A percentile compares a stretch with the other conserved stretches of the same genome.
phyloP scores from a whole-genome alignment of 768 basidiomycete species.

The Austroboletus festivus region DNA sequence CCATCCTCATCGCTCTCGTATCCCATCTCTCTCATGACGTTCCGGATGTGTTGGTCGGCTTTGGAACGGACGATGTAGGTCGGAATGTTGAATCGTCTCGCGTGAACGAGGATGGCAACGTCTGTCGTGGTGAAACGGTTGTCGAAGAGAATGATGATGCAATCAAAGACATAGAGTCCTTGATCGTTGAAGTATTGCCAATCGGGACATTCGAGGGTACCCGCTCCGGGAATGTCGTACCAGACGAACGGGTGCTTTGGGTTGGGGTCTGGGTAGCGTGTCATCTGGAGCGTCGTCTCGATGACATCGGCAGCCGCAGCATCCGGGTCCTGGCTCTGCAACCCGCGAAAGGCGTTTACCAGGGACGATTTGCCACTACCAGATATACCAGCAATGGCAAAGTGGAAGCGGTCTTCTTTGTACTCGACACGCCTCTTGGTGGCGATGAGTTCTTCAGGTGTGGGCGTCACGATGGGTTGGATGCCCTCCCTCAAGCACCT shows the following conservation, averaged over 20 bases:
- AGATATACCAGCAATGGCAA: slow-evolving; percentile 33
- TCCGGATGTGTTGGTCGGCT: slow-evolving; percentile 31
- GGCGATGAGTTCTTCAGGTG: slow-evolving; percentile 14
- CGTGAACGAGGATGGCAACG: slow-evolving; percentile 31
- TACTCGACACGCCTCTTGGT: slow-evolving; percentile 21
- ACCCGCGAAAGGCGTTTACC: slow-evolving; percentile 35
- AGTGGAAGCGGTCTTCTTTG: slow-evolving; percentile 27
- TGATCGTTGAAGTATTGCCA: slow-evolving; percentile 38
- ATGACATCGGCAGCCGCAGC: slow-evolving; percentile 29
- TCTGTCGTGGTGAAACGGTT: slow-evolving; percentile 35
- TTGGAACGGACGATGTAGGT: slow-evolving; percentile 37
- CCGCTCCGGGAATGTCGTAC: slow-evolving; percentile 38
- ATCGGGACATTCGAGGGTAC: slow-evolving; percentile 30
- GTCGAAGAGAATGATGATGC: slow-evolving; percentile 32
- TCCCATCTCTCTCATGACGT: slow-evolving; percentile 23
- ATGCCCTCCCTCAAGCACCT: slow-evolving; percentile 21
- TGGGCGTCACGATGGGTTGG: slow-evolving; percentile 24
- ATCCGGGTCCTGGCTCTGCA: slow-evolving; percentile 15
- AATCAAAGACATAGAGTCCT: slow-evolving; percentile 37
- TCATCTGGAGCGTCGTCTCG: slow-evolving; percentile 28
- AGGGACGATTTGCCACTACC: slow-evolving; percentile 37
- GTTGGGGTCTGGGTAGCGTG: slow-evolving; percentile 26
- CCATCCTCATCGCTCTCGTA: slow-evolving; percentile 19
- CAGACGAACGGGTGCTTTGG: slow-evolving; percentile 25
- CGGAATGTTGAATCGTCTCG: slow-evolving; percentile 31